Evolutionary conservation across 371 early-diverging fungal species (phyloP).

Genomic region (Haplosporangium sp.): DNA sequence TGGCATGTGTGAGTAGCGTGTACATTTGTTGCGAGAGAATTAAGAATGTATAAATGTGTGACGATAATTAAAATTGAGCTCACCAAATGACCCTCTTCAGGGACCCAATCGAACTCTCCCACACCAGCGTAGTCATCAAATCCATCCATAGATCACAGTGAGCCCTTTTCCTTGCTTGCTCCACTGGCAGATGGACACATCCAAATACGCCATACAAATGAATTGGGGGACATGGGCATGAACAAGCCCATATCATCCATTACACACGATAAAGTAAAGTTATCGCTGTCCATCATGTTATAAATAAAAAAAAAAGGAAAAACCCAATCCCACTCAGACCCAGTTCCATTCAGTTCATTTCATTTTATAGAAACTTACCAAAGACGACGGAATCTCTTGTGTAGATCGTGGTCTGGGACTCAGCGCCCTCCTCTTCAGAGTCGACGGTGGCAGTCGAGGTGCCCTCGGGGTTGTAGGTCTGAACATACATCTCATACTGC

Average conservation of each 20-base stretch:
- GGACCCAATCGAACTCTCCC: slow-evolving; percentile 39
- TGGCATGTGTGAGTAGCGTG: too few species aligned
- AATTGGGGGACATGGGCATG: too few species aligned
- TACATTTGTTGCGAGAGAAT: not conserved
- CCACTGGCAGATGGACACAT: not conserved
- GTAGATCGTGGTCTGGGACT: slow-evolving; percentile 54
- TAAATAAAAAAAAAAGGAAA: not conserved
- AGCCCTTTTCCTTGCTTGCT: not conserved
- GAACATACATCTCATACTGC: slow-evolving; percentile 66
- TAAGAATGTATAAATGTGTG: not conserved
- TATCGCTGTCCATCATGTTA: too few species aligned
- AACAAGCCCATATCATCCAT: too few species aligned
- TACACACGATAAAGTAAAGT: too few species aligned
- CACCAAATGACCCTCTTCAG: slow-evolving; percentile 3
- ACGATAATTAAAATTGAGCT: slow-evolving; percentile 7
- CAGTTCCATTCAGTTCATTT: too few species aligned
- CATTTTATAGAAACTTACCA: slow-evolving; percentile 26
- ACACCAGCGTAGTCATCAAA: not conserved
- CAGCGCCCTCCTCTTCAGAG: slow-evolving; percentile 54
- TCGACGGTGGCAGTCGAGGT: slow-evolving; percentile 54
- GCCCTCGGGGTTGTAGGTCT: slow-evolving; percentile 53
- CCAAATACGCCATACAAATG: not conserved
- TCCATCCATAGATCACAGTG: not conserved
- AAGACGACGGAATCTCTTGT: slow-evolving; percentile 54
- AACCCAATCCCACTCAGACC: not conserved